Conservation (phyloP, 805 yeast species). For the Saccharomyces paradoxus region DNA sequence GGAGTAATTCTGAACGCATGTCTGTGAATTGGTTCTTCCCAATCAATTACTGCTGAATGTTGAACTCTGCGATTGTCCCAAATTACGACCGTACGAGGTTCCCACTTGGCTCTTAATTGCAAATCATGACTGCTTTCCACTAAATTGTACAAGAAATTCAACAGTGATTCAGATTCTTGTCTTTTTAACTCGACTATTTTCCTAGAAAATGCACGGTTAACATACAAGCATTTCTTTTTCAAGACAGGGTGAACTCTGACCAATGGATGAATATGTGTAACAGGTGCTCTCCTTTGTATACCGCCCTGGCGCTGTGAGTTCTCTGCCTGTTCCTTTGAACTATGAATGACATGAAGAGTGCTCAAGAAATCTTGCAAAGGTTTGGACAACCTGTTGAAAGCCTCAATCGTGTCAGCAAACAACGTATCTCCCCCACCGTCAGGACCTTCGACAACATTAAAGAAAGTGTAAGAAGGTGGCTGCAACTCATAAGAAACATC, state of each 20-base stretch:
- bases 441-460: slow-evolving; percentile 53
- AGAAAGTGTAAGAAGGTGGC: slow-evolving; percentile 65
- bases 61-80: slow-evolving; percentile 74
- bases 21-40: slow-evolving; percentile 58
- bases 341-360: slow-evolving; percentile 60
- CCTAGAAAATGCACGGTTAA: slow-evolving; percentile 55
- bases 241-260: slow-evolving; percentile 69
- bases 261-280: slow-evolving; percentile 53
- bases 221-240: slow-evolving; percentile 48
- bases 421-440: slow-evolving; percentile 73
- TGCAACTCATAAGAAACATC: slow-evolving; percentile 69
- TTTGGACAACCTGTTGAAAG: slow-evolving; percentile 64
- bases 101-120: slow-evolving; percentile 65
- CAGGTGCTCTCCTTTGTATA: slow-evolving; percentile 56
- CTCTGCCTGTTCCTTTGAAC: slow-evolving; percentile 62
- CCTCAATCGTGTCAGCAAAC: slow-evolving; percentile 63
- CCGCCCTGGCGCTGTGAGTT: slow-evolving; percentile 50
- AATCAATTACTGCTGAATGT: slow-evolving; percentile 65
- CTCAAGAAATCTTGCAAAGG: slow-evolving; percentile 48
- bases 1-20: slow-evolving; percentile 71
- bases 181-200: slow-evolving; percentile 63
- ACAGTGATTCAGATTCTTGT: slow-evolving; percentile 58
- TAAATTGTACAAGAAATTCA: slow-evolving; percentile 49
- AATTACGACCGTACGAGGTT: slow-evolving; percentile 57
- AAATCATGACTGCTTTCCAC: slow-evolving; percentile 49